These are phyloP conservation scores for Alternaria panax DNA, from an alignment of 2,329 filamentous ascomycete species.

Conservation along the genomic window DNA sequence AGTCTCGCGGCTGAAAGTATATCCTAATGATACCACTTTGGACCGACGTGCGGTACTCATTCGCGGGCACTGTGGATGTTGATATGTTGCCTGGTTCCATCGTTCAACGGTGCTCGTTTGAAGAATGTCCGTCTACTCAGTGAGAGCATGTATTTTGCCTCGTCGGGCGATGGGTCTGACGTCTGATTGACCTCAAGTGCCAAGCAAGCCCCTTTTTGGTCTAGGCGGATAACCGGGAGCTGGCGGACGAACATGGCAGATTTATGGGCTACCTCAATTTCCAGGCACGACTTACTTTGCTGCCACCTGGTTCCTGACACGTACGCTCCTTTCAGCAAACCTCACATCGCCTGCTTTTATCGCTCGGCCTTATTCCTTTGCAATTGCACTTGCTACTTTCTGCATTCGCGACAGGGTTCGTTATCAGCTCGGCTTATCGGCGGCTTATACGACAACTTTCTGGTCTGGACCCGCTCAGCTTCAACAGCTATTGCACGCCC, in stretches of 20 bases:
- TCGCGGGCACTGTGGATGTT: not conserved
- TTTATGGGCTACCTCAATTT: constrained; percentile 19
- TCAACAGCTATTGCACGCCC: constrained; percentile 11
- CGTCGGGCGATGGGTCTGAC: constrained; percentile 9
- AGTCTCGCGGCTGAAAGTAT: not conserved
- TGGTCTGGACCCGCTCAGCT: constrained; percentile 21
- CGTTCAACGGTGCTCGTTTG: not conserved
- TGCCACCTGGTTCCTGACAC: constrained; percentile 13
- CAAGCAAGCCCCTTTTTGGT: constrained; percentile 34
- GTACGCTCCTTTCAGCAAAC: constrained; percentile 13
- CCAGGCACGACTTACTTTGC: constrained; percentile 17
- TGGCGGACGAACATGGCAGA: constrained; percentile 31
- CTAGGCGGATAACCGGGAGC: constrained; percentile 33
- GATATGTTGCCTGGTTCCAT: not conserved
- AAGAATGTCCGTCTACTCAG: not conserved
- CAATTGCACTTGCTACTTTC: not conserved
- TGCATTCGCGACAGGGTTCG: constrained; percentile 28
- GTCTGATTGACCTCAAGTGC: constrained; percentile 19
- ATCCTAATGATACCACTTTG: not conserved
- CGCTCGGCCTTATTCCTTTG: constrained; percentile 4
- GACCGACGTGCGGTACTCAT: not conserved
- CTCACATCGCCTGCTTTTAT: not conserved
- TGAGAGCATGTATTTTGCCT: not conserved
- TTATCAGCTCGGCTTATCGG: constrained; percentile 51
- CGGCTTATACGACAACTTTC: constrained; percentile 36